Base-by-base conservation (phyloP, 2,329 filamentous ascomycete species). In the Zasmidium citrigriseum region DNA sequence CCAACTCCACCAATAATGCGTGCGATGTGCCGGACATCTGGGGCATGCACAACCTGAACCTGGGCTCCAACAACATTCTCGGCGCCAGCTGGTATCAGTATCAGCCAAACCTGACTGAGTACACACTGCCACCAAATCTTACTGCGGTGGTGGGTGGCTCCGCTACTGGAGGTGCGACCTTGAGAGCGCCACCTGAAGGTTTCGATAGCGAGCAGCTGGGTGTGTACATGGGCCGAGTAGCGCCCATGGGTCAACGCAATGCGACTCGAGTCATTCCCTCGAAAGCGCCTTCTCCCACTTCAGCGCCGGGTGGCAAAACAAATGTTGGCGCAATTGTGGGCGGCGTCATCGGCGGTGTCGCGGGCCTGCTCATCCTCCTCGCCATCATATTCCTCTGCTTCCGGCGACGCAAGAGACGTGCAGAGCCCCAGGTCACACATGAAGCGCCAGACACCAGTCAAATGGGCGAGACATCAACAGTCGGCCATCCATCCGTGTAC, bases 121-220 rank as follows among this genome's bases (percentile, higher is more conserved):
- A 85, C 66, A 62, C 66, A 4, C 80, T 85, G 4, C 83, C 83
- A 4, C 67, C 73, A 5, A 75, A 76, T 23, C 72, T 86, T 21
- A 68, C 77, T 25, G 64, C 73, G 22, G 76, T 76, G 11, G 74
- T 85, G 53, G 83, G 83, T 51, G 83, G 83, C 49, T 77, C 76
- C 20, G 71, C 77, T 12, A 72, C 75, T 14, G 85, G 86, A 57
- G 78, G 79, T 27, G 85, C 85, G 11, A 85, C 83, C 16, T 74
- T 77, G 23, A 82, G 72, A 0, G 74, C 75, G 1, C 86, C 86
- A 2, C 67, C 74, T 4, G 60, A 68, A 23, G 82, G 79, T 4
- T 88, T 83, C 72, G 74, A 76, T 51, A 75, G 79, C 55, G 66
- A 70, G 11, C 84, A 87, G 65, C 73, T 88, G 1, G 68, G 70